Conservation (phyloP, 164 flowering plant species). For the Aristolochia fimbriata region DNA sequence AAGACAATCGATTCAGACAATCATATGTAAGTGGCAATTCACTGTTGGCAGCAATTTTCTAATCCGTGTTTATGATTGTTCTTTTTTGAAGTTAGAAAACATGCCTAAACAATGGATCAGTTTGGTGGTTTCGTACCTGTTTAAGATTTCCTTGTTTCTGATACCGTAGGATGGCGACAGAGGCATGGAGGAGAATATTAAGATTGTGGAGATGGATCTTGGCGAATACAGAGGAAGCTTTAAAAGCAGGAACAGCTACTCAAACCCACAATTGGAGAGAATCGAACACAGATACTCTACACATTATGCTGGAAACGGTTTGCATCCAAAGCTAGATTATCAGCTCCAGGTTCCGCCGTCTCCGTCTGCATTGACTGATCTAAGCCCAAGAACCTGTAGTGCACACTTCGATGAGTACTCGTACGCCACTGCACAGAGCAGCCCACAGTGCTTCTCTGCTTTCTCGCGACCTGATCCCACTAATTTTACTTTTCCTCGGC, state of each 20-base stretch:
- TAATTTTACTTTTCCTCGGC: slow-evolving; percentile 38
- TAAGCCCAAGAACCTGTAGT: slow-evolving; percentile 70
- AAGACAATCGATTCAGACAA: slow-evolving; percentile 33
- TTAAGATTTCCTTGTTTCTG: neutral
- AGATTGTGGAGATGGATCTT: slow-evolving; percentile 78
- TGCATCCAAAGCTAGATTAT: slow-evolving; percentile 32
- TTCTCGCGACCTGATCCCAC: slow-evolving; percentile 42
- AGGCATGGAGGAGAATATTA: slow-evolving; percentile 68
- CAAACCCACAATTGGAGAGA: slow-evolving; percentile 32
- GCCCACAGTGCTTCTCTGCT: slow-evolving; percentile 65
- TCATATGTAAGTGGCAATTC: slow-evolving; percentile 26
- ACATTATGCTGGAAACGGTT: slow-evolving; percentile 18
- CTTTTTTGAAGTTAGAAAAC: too few relatives aligned
- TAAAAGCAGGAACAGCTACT: slow-evolving; percentile 52
- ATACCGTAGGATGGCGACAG: slow-evolving; percentile 43
- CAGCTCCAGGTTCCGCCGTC: slow-evolving; percentile 49
- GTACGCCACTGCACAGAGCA: slow-evolving; percentile 64
- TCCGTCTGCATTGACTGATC: slow-evolving; percentile 59
- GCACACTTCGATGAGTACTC: slow-evolving; percentile 72
- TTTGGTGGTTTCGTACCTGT: neutral
- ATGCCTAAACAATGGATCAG: too few relatives aligned
- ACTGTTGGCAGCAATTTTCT: neutral
- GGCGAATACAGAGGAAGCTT: slow-evolving; percentile 40
- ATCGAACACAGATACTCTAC: slow-evolving; percentile 38
- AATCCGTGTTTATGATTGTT: neutral